phyloP scores from a whole-genome alignment of 1,284 basidiomycete species.

The Marasmius sp. region DNA sequence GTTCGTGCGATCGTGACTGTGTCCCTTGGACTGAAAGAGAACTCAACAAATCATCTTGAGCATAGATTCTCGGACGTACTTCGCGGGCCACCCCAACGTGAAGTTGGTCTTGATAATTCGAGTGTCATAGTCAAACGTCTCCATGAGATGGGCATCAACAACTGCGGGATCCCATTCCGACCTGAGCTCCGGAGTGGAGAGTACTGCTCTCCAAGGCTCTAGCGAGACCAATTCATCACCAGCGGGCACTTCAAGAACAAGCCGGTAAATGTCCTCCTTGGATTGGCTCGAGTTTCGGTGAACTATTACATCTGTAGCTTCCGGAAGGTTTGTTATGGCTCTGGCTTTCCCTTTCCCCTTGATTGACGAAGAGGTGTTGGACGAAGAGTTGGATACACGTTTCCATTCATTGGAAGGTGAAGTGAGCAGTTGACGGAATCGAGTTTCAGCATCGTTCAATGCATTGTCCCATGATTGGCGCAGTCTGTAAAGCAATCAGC shows the following conservation, averaged over 20 bases:
- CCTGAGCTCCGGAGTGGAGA: constrained; percentile 83
- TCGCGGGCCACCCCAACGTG: constrained; percentile 94
- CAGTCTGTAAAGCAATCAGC: constrained; percentile 43
- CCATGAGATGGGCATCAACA: constrained; percentile 80
- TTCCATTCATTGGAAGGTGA: constrained; percentile 72
- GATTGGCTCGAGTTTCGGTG: constrained; percentile 64
- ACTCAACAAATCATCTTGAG: constrained; percentile 12
- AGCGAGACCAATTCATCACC: constrained; percentile 64
- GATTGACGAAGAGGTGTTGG: constrained; percentile 36
- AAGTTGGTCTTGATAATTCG: constrained; percentile 89
- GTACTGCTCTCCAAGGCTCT: constrained; percentile 80
- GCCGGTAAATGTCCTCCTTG: constrained; percentile 80
- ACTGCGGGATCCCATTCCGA: constrained; percentile 94
- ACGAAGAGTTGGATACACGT: constrained; percentile 50
- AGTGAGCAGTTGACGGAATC: constrained; percentile 68
- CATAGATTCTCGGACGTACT: constrained; percentile 51
- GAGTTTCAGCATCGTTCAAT: constrained; percentile 66
- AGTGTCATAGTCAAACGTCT: constrained; percentile 85
- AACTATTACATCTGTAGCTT: constrained; percentile 64
- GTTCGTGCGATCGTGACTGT: constrained; percentile 91
- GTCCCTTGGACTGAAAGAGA: constrained; percentile 73
- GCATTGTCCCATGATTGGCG: constrained; percentile 75
- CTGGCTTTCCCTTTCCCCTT: constrained; percentile 61
- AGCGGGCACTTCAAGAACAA: constrained; percentile 76
- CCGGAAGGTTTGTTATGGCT: constrained; percentile 45